Conservation (phyloP, 2,329 filamentous ascomycete genomes). For the Pyrenophora graminea region DNA sequence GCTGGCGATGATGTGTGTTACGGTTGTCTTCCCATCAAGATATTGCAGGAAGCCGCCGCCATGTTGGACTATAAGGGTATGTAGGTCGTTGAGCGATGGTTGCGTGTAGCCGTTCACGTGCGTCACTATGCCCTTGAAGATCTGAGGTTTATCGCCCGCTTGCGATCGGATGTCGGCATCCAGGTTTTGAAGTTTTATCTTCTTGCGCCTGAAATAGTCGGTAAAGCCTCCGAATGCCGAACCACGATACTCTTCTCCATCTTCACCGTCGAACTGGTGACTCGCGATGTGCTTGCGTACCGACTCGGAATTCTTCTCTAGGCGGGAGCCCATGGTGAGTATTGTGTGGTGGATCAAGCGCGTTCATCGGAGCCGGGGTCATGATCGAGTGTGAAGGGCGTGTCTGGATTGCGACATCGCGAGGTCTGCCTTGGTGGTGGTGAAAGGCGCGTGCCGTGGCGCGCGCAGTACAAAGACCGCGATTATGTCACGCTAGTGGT, state of each 20-base stretch:
- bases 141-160: conserved; percentile 71
- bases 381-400: conserved; percentile 24
- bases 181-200: conserved; percentile 94
- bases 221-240: conserved; percentile 87
- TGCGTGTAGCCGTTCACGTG: conserved; percentile 97
- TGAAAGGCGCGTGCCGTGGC: conserved; percentile 19
- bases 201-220: conserved; percentile 94
- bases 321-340: conserved; percentile 62
- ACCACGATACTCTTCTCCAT: conserved; percentile 86
- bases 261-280: conserved; percentile 77
- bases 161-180: conserved; percentile 78
- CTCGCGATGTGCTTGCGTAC: conserved; percentile 67
- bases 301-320: conserved; percentile 62
- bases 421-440: conserved; percentile 1
- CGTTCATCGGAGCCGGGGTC: conserved; percentile 27
- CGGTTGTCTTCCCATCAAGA: conserved; percentile 89
- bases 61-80: conserved; percentile 84
- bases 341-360: conserved; percentile 18
- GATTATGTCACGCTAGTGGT: conserved; percentile 13
- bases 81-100: conserved; percentile 85
- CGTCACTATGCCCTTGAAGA: conserved; percentile 88
- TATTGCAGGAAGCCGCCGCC: conserved; percentile 97
- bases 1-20: conserved; percentile 94
- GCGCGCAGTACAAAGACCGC: conserved; percentile 11
- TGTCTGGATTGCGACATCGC: conserved; percentile 4